phyloP scores from a whole-genome alignment of 1,139 yeast genomes.

The Saccharomyces pastorianus region DNA sequence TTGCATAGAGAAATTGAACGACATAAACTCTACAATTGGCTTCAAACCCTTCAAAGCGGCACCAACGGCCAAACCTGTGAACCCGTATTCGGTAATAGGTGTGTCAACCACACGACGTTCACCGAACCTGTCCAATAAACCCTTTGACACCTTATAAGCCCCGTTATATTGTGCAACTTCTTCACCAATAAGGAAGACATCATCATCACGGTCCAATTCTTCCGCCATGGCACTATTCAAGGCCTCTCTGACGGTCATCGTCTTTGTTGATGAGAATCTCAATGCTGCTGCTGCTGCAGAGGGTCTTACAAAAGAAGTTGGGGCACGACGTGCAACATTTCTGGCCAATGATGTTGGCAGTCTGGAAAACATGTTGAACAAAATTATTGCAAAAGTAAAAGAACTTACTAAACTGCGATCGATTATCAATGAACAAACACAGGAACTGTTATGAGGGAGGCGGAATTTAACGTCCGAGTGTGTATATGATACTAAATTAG shows the following conservation, averaged over 20 bases:
- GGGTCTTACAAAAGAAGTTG: constrained; percentile 3
- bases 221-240: constrained; percentile 91
- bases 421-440: neutral
- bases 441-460: neutral
- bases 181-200: constrained; percentile 94
- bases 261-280: constrained; percentile 40
- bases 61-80: constrained; percentile 95
- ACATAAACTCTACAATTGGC: constrained; percentile 98
- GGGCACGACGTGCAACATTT: neutral
- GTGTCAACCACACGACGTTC: constrained; percentile 95
- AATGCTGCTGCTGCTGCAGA: constrained; percentile 9
- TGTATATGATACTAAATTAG: neutral
- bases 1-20: constrained; percentile 99
- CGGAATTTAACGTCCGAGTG: constrained; percentile 1
- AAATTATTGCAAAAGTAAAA: neutral
- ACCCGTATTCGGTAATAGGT: constrained; percentile 98
- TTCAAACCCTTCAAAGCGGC: constrained; percentile 94
- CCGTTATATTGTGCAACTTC: constrained; percentile 99
- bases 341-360: neutral
- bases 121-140: constrained; percentile 91
- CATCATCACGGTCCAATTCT: constrained; percentile 93
- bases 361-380: constrained; percentile 1
- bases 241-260: constrained; percentile 95
- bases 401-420: neutral
- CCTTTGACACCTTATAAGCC: constrained; percentile 95